phyloP scores from a whole-genome alignment of 768 basidiomycete species.

The Podaxis sp. region DNA sequence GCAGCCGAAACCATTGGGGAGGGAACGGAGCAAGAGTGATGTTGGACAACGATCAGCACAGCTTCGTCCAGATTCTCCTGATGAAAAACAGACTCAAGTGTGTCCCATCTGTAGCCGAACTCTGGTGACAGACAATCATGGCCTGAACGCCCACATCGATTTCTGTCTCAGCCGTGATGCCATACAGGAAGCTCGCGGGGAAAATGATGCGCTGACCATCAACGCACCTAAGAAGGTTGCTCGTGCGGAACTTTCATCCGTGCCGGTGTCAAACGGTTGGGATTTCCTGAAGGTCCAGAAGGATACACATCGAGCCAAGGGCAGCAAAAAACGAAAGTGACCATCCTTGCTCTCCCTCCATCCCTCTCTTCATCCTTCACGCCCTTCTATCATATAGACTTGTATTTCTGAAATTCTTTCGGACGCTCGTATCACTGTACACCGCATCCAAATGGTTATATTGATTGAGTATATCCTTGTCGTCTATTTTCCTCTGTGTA shows the following conservation, averaged over 20 bases:
- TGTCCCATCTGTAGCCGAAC: constrained; percentile 73
- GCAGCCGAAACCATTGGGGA: background rate
- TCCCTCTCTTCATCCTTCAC: background rate
- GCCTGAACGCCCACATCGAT: constrained; percentile 85
- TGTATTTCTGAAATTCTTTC: background rate
- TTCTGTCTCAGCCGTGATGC: constrained; percentile 79
- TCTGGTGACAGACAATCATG: constrained; percentile 67
- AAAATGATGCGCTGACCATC: constrained; percentile 22
- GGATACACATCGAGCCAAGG: background rate
- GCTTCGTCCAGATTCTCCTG: background rate
- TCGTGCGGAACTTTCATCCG: background rate
- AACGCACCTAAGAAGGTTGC: background rate
- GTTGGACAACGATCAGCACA: constrained; percentile 9
- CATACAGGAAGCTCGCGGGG: constrained; percentile 65
- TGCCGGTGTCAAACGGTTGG: background rate
- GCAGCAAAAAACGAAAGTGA: constrained; percentile 1
- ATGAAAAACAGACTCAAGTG: constrained; percentile 27
- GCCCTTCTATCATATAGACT: background rate
- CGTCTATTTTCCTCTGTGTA: constrained; percentile 53
- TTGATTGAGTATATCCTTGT: background rate
- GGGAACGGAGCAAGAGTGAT: constrained; percentile 21
- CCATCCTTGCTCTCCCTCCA: background rate
- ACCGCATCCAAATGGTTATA: background rate
- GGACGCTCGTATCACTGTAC: background rate
- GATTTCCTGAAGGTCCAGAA: background rate